These are phyloP conservation scores for Cladophialophora yegresii DNA, from an alignment of 2,329 filamentous ascomycete species.

Conservation along the genomic window DNA sequence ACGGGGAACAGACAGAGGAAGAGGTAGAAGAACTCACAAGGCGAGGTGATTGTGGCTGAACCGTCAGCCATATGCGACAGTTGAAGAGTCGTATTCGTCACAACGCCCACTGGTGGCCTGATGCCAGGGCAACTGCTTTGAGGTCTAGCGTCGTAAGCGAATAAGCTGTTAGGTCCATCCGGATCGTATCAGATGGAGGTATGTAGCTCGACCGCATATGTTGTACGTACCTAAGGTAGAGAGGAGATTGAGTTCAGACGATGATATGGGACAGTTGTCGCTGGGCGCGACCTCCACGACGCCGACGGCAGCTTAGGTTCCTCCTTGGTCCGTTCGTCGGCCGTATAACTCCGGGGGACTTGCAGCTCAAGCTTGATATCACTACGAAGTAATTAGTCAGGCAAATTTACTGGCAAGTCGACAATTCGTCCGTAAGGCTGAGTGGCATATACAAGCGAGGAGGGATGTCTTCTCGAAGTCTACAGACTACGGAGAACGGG, in stretches of 20 bases:
- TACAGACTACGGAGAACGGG: too few relatives aligned
- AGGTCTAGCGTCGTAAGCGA: not conserved
- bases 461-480: too few relatives aligned
- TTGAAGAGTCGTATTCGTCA: not conserved
- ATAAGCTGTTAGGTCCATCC: not conserved
- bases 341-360: too few relatives aligned
- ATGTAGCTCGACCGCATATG: not conserved
- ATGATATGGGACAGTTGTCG: not conserved
- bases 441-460: too few relatives aligned
- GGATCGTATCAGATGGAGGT: not conserved
- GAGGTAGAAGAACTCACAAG: not conserved
- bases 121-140: not conserved
- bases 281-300: too few relatives aligned
- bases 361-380: too few relatives aligned
- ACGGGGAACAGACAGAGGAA: not conserved
- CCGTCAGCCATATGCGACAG: not conserved
- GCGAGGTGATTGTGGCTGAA: not conserved
- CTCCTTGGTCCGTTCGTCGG: too few relatives aligned
- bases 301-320: too few relatives aligned
- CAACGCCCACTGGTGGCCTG: not conserved
- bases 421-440: too few relatives aligned
- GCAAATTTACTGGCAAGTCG: too few relatives aligned
- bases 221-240: not conserved
- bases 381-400: too few relatives aligned
- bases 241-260: not conserved